Evolutionary conservation across 495 filamentous ascomycete species (phyloP).

Genomic region (Cercophora scortea): DNA sequence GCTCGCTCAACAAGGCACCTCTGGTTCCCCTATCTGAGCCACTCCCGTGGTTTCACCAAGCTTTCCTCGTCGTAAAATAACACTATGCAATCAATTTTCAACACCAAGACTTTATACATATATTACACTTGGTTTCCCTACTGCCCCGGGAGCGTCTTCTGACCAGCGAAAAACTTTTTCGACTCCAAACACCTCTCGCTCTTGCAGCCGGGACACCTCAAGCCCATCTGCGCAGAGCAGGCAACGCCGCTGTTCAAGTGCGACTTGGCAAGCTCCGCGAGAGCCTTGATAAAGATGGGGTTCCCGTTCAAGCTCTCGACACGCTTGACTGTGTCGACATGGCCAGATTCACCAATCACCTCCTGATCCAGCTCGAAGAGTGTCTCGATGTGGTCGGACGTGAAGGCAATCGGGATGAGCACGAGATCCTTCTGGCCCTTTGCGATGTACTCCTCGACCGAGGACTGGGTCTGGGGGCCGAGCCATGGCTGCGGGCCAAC

Average conservation of each 20-base stretch:
- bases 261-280: constrained; percentile 75
- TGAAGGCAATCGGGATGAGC: constrained; percentile 95
- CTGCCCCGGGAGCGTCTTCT: constrained; percentile 13
- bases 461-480: constrained; percentile 83
- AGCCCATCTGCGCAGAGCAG: constrained; percentile 72
- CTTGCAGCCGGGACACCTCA: constrained; percentile 90
- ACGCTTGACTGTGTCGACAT: constrained; percentile 72
- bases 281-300: constrained; percentile 81
- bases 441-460: constrained; percentile 80
- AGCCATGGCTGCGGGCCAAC: constrained; percentile 95
- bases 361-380: constrained; percentile 93
- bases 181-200: constrained; percentile 84
- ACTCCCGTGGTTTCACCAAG: too few relatives aligned
- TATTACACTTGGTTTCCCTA: neutral
- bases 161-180: constrained; percentile 83
- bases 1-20: too few relatives aligned
- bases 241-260: constrained; percentile 66
- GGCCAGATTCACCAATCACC: constrained; percentile 83
- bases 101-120: neutral
- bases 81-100: too few relatives aligned
- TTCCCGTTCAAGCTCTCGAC: constrained; percentile 91
- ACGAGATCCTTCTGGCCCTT: constrained; percentile 87
- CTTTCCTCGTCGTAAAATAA: too few relatives aligned
- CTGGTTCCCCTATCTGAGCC: too few relatives aligned
- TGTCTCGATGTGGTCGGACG: constrained; percentile 97